Conservation (phyloP, 176 grass and related monocot genomes). For the Avena eriantha region DNA sequence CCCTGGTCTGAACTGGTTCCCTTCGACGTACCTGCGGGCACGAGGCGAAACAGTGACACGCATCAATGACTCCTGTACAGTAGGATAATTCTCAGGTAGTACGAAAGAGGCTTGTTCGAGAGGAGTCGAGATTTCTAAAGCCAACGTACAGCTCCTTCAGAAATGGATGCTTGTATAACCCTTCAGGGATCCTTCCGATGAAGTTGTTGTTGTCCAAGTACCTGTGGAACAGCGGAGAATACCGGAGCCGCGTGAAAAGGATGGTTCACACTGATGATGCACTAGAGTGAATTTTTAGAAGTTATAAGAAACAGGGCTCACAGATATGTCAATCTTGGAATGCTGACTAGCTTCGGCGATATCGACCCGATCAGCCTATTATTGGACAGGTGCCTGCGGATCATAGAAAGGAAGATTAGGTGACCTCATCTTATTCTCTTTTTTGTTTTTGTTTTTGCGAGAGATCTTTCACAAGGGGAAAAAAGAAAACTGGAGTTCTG, state of each 20-base stretch:
- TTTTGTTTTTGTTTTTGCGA: background rate
- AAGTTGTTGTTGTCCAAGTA: constrained; percentile 94
- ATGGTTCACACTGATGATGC: background rate
- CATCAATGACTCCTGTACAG: background rate
- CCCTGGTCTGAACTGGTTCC: constrained; percentile 87
- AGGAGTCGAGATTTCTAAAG: constrained; percentile 33
- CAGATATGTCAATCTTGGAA: constrained; percentile 92
- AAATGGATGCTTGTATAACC: constrained; percentile 87
- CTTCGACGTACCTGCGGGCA: constrained; percentile 82
- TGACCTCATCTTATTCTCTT: background rate
- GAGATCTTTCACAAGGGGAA: background rate
- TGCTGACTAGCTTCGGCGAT: constrained; percentile 72
- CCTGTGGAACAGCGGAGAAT: constrained; percentile 39
- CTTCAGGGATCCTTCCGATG: constrained; percentile 90
- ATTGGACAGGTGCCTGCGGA: constrained; percentile 75
- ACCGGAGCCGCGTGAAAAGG: constrained; percentile 12
- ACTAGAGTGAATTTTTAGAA: background rate
- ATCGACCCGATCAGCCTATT: constrained; percentile 89
- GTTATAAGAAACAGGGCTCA: constrained; percentile 53
- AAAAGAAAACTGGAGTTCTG: constrained; percentile 2
- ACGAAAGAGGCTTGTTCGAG: background rate
- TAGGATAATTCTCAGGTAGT: background rate
- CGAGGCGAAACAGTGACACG: constrained; percentile 10
- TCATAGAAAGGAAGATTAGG: background rate
- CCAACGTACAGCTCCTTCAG: constrained; percentile 86